These are phyloP conservation scores for Crithidia fasciculata DNA, from an alignment of 208 protist species.

Conservation along the genomic window DNA sequence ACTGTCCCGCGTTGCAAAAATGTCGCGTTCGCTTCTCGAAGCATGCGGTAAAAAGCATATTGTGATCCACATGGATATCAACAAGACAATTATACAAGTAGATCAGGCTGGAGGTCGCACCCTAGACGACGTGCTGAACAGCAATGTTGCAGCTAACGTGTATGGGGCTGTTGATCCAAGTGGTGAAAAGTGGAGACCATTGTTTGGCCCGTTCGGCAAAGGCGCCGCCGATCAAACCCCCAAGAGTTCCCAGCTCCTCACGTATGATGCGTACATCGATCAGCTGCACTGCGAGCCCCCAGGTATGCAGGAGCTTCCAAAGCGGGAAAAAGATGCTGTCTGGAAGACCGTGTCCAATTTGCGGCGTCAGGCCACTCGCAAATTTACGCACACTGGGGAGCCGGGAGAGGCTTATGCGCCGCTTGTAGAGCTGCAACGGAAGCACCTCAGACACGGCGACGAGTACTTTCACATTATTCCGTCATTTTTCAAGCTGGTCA, in stretches of 20 bases:
- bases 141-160: slow-evolving; percentile 84
- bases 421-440: slow-evolving; percentile 75
- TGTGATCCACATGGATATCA: slow-evolving; percentile 91
- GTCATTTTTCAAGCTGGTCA: slow-evolving; percentile 87
- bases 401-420: slow-evolving; percentile 61
- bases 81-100: slow-evolving; percentile 90
- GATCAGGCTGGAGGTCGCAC: slow-evolving; percentile 78
- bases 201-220: slow-evolving; percentile 58
- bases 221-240: not conserved
- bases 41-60: slow-evolving; percentile 65
- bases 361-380: slow-evolving; percentile 50
- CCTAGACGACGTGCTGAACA: slow-evolving; percentile 87
- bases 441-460: slow-evolving; percentile 38
- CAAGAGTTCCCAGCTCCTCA: slow-evolving; percentile 30
- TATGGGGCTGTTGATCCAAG: slow-evolving; percentile 50
- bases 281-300: slow-evolving; percentile 51
- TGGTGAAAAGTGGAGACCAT: slow-evolving; percentile 41
- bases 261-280: slow-evolving; percentile 81
- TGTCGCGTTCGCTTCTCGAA: slow-evolving; percentile 65
- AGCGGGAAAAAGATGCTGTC: slow-evolving; percentile 47
- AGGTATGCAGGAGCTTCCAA: slow-evolving; percentile 72
- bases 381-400: slow-evolving; percentile 71
- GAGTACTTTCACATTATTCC: slow-evolving; percentile 73
- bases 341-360: slow-evolving; percentile 69
- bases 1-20: slow-evolving; percentile 13